These are phyloP conservation scores for Termitomyces sp. DNA, from an alignment of 768 basidiomycete species.

Conservation along the genomic window DNA sequence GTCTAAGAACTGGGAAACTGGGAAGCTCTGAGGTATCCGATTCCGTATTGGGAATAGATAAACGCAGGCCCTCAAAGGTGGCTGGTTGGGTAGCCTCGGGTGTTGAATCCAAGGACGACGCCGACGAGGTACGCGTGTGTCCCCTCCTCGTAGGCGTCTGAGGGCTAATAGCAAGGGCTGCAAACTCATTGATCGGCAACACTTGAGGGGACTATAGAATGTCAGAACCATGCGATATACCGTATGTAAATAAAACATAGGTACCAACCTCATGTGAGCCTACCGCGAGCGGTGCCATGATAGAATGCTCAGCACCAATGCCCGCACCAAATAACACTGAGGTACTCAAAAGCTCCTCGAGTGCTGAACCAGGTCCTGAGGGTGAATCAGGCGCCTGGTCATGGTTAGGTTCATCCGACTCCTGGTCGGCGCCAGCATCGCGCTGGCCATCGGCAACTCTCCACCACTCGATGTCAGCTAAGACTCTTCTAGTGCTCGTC, in stretches of 20 bases:
- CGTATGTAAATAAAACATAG: constrained; percentile 1
- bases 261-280: constrained; percentile 36
- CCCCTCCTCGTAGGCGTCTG: constrained; percentile 43
- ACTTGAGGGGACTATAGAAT: constrained; percentile 17
- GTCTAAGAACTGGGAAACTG: constrained; percentile 7
- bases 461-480: constrained; percentile 91
- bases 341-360: constrained; percentile 16
- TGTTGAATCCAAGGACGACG: constrained; percentile 58
- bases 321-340: constrained; percentile 31
- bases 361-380: constrained; percentile 13
- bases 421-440: constrained; percentile 40
- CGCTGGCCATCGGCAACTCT: constrained; percentile 71
- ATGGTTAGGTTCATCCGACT: constrained; percentile 36
- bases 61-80: constrained; percentile 33
- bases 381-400: constrained; percentile 30
- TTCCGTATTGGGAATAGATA: constrained; percentile 29
- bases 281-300: constrained; percentile 26
- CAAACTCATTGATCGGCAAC: constrained; percentile 43
- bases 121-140: constrained; percentile 41
- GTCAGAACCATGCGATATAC: constrained; percentile 11
- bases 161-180: constrained; percentile 54
- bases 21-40: constrained; percentile 6
- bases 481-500: constrained; percentile 59
- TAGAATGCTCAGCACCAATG: constrained; percentile 36
- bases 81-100: constrained; percentile 40